Base-by-base conservation (phyloP, 73 alveolate species). In the Stentor roeselii region DNA sequence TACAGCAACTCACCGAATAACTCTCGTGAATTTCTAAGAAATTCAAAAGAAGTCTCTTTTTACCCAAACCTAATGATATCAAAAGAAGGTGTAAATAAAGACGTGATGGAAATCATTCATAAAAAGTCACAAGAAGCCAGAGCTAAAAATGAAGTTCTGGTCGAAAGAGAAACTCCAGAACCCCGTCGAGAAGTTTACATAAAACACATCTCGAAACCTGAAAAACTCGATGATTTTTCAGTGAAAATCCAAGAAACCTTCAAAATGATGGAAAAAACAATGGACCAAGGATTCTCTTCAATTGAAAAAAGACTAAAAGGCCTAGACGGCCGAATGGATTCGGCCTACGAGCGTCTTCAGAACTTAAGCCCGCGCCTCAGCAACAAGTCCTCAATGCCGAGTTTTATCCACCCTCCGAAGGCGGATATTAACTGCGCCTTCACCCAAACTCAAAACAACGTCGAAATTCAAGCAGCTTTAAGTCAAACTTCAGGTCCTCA, bases 41-140 rank as follows among this genome's bases (percentile, higher is more conserved):
- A 67, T 30, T 21, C n/a, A 30, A n/a, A 40, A 67, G 37, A 67
- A 21, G 37, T 30, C 14, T 36, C 15, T 30, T 1, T 67, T 21
- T 21, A 21, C 27, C 80, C 80, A 67, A 67, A 34, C 34, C 30
- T 21, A 50, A 67, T 67, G 21, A 40, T 67, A n/a, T 40, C 80
- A 32, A 67, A 32, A 67, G 80, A 67, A 67, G 80, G 80, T 14
- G 37, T 67, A 0, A 67, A 67, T 67, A 67, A 67, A 32, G 42
- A 67, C 34, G 80, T 67, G 14, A 30, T 67, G 41, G 80, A 67
- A 67, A 32, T 67, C n/a, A 67, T 67, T 27, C 80, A 67, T 1
- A 67, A 32, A 32, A 67, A 32, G 27, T 67, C 80, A 1, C 21
- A 2, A 1, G 80, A 67, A 32, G 2, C 21, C 34, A 32, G 34